phyloP scores from a whole-genome alignment of 2,329 filamentous ascomycete species.

The Alternaria viburni region DNA sequence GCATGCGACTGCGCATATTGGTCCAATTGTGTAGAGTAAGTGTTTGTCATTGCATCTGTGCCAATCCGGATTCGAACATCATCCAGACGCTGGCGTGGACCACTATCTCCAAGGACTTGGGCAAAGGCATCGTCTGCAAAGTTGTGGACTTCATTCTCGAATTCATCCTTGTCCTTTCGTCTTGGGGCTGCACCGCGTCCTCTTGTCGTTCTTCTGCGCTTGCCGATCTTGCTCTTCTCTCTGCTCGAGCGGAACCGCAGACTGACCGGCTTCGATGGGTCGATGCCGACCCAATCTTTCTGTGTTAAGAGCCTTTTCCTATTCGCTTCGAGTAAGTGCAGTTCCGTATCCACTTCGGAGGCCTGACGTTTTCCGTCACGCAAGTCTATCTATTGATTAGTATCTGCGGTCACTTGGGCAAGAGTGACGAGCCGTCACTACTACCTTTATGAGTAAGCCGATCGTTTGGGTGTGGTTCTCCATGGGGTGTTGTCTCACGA shows the following conservation, averaged over 20 bases:
- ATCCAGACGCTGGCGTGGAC: slow-evolving; percentile 17
- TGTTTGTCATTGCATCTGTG: slow-evolving; percentile 41
- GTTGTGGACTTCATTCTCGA: neutral
- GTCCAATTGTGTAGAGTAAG: slow-evolving; percentile 19
- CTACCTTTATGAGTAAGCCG: neutral
- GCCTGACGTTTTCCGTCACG: slow-evolving; percentile 9
- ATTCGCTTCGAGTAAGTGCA: slow-evolving; percentile 32
- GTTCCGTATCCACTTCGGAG: slow-evolving; percentile 18
- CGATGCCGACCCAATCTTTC: slow-evolving; percentile 45
- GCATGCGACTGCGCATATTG: slow-evolving; percentile 15
- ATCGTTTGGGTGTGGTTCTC: neutral
- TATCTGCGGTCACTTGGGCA: neutral
- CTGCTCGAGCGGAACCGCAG: slow-evolving; percentile 33
- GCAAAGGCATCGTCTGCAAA: slow-evolving; percentile 1
- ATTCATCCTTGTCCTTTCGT: neutral
- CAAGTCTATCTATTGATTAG: neutral
- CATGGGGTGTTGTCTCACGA: neutral
- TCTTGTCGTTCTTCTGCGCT: slow-evolving; percentile 35
- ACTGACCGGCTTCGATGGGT: slow-evolving; percentile 34
- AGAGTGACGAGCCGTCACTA: neutral
- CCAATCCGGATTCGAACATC: slow-evolving; percentile 47
- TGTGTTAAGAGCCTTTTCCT: slow-evolving; percentile 39
- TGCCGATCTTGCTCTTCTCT: slow-evolving; percentile 42
- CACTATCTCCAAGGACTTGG: slow-evolving; percentile 16
- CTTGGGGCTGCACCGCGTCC: slow-evolving; percentile 3